phyloP scores from a whole-genome alignment of 257 asterid species.

The Solanum sejunctum region DNA sequence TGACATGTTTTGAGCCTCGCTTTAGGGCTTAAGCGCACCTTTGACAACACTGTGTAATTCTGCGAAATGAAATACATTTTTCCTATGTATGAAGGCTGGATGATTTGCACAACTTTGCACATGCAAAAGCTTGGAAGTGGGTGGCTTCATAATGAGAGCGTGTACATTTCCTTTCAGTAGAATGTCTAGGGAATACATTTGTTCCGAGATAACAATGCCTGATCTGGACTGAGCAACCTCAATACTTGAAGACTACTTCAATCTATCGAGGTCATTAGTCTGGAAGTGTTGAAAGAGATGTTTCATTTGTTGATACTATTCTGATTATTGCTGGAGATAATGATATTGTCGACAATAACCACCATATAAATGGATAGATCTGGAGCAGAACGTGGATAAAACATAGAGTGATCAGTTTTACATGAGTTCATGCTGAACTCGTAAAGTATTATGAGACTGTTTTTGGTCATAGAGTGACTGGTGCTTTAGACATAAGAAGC shows the following conservation, averaged over 20 bases:
- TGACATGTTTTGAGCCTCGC: background rate
- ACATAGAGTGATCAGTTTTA: background rate
- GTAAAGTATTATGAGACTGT: background rate
- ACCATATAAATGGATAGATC: background rate
- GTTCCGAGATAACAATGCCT: background rate
- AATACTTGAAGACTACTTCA: background rate
- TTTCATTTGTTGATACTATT: background rate
- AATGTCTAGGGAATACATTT: background rate
- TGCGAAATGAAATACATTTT: background rate
- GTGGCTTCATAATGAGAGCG: background rate
- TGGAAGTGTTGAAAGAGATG: background rate
- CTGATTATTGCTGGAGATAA: background rate
- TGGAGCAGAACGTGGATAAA: background rate
- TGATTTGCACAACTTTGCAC: background rate
- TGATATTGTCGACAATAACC: background rate
- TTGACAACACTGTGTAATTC: background rate
- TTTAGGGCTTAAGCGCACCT: background rate
- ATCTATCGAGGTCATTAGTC: background rate
- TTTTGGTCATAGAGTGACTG: background rate
- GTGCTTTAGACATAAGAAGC: background rate
- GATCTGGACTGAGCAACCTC: background rate
- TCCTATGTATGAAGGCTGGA: background rate
- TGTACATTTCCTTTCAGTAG: background rate
- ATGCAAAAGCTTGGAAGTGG: background rate
- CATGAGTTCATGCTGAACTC: background rate